Evolutionary conservation across 1,284 basidiomycete species (phyloP).

Genomic region (Apiotrichum mycotoxinovorans): DNA sequence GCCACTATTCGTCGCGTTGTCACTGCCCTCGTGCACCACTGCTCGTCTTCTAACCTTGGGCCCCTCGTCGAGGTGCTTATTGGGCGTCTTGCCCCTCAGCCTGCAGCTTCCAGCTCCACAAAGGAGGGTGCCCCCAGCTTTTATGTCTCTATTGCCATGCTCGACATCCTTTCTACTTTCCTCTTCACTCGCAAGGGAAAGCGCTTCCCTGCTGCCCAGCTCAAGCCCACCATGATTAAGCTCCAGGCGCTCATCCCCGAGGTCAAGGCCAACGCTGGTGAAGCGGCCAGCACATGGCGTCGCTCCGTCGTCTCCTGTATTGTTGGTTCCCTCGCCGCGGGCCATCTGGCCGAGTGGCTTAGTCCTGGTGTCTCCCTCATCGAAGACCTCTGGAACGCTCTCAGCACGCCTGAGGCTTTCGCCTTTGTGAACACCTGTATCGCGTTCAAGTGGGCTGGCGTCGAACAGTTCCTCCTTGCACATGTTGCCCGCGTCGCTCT

Average conservation of each 20-base stretch:
- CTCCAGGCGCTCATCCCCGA: slow-evolving; percentile 24
- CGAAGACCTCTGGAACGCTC: slow-evolving; percentile 39
- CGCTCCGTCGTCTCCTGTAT: slow-evolving; percentile 30
- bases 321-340: slow-evolving; percentile 39
- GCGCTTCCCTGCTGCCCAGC: slow-evolving; percentile 56
- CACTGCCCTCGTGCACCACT: slow-evolving; percentile 76
- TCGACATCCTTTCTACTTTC: slow-evolving; percentile 50
- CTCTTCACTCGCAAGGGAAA: slow-evolving; percentile 49
- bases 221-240: slow-evolving; percentile 41
- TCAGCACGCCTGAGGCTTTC: slow-evolving; percentile 32
- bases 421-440: slow-evolving; percentile 45
- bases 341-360: slow-evolving; percentile 49
- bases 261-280: slow-evolving; percentile 8
- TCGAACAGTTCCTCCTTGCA: slow-evolving; percentile 50
- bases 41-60: slow-evolving; percentile 61
- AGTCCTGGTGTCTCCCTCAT: slow-evolving; percentile 48
- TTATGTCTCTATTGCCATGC: slow-evolving; percentile 19
- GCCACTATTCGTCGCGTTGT: slow-evolving; percentile 53
- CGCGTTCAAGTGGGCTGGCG: slow-evolving; percentile 44
- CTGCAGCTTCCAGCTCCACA: slow-evolving; percentile 14
- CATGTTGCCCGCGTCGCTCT: slow-evolving; percentile 28
- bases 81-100: slow-evolving; percentile 17
- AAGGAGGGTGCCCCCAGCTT: slow-evolving; percentile 7
- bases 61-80: slow-evolving; percentile 56
- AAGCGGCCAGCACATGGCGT: slow-evolving; percentile 22